Percentiles rank a stretch among this genome's conserved stretches.
phyloP scores from a whole-genome alignment of 1,284 basidiomycete species.

The Naganishia cerealis region DNA sequence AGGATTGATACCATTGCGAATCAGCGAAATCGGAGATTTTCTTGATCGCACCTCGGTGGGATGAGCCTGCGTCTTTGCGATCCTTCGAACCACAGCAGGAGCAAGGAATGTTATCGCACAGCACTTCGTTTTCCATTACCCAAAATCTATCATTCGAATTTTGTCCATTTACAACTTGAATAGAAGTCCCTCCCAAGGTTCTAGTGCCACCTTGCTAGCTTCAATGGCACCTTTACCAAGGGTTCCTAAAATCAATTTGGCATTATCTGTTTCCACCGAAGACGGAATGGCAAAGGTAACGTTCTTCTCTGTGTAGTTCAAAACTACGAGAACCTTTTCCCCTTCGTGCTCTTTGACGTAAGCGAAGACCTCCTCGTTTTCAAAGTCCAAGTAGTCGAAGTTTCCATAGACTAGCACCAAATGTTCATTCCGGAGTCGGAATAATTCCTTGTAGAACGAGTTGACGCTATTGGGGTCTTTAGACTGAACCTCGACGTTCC shows the following conservation, averaged over 20 bases:
- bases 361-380: conserved; percentile 61
- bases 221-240: conserved; percentile 27
- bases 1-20: too few relatives aligned
- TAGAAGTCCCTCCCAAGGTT: conserved; percentile 28
- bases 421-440: conserved; percentile 61
- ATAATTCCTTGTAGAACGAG: conserved; percentile 63
- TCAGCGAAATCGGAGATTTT: too few relatives aligned
- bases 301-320: conserved; percentile 58
- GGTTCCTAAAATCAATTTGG: conserved; percentile 26
- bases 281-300: conserved; percentile 15
- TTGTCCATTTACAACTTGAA: conserved; percentile 15
- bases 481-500: conserved; percentile 64
- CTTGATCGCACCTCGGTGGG: too few relatives aligned
- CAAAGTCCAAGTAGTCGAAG: conserved; percentile 58
- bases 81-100: too few relatives aligned
- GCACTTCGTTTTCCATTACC: too few relatives aligned
- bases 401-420: conserved; percentile 66
- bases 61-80: too few relatives aligned
- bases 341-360: conserved; percentile 56
- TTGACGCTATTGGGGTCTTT: conserved; percentile 60
- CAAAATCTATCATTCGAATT: neutral
- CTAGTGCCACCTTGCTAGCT: conserved; percentile 5
- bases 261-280: conserved; percentile 8
- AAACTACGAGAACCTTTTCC: conserved; percentile 55
- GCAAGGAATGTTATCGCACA: too few relatives aligned